Percentiles rank a stretch among this genome's conserved stretches.
Evolutionary conservation across 345 rosid genomes (phyloP).

Genomic region (Citrus australasica): DNA sequence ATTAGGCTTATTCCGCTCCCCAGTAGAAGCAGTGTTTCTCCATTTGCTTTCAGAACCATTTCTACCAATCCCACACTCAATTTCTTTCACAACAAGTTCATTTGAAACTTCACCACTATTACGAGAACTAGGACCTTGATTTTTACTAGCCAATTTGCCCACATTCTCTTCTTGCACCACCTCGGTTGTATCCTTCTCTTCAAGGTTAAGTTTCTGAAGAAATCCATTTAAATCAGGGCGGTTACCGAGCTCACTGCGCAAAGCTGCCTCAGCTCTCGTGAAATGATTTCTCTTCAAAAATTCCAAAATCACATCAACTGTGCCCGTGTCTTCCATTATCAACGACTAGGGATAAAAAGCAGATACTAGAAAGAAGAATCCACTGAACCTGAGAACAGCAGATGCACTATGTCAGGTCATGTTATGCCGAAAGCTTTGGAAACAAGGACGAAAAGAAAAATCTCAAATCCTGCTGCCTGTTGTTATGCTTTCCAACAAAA

Average conservation of each 20-base stretch:
- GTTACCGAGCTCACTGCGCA: constrained; percentile 73
- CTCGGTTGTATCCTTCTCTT: constrained; percentile 44
- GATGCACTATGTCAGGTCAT: constrained; percentile 3
- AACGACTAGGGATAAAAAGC: constrained; percentile 23
- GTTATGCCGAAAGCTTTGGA: not conserved
- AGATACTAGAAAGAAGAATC: constrained; percentile 20
- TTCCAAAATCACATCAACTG: constrained; percentile 74
- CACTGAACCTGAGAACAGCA: constrained; percentile 32
- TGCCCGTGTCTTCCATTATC: constrained; percentile 60
- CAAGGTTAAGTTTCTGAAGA: constrained; percentile 57
- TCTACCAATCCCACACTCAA: constrained; percentile 64
- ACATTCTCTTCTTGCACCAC: constrained; percentile 38
- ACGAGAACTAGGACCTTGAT: constrained; percentile 37
- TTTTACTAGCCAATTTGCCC: constrained; percentile 19
- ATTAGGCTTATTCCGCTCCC: constrained; percentile 40
- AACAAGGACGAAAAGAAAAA: not conserved
- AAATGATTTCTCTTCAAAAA: constrained; percentile 74
- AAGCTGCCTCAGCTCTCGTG: constrained; percentile 92
- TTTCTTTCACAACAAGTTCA: constrained; percentile 89
- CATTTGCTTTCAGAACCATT: constrained; percentile 64
- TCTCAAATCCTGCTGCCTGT: not conserved
- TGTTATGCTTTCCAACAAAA: not conserved
- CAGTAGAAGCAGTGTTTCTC: constrained; percentile 42
- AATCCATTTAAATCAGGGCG: constrained; percentile 74
- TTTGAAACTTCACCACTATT: constrained; percentile 49